phyloP scores from a whole-genome alignment of 2,329 filamentous ascomycete species.

The Fonsecaea monophora region DNA sequence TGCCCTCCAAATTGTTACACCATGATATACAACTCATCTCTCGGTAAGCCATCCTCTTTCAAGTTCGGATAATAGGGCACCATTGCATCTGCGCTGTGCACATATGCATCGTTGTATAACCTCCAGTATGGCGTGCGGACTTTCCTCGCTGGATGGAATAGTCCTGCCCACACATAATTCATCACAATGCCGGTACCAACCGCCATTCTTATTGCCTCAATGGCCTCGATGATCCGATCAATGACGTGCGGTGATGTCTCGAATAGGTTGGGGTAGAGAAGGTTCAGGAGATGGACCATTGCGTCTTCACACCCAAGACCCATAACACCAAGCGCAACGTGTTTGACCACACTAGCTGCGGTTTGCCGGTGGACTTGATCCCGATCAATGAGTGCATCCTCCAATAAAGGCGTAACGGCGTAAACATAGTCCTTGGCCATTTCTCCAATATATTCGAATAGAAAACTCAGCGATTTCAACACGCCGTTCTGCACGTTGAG shows the following conservation, averaged over 20 bases:
- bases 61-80: constrained; percentile 93
- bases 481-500: constrained; percentile 99
- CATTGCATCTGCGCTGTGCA: constrained; percentile 90
- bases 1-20: constrained; percentile 49
- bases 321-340: constrained; percentile 96
- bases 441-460: constrained; percentile 99
- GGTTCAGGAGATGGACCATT: constrained; percentile 96
- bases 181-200: constrained; percentile 90
- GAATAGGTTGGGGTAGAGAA: constrained; percentile 95
- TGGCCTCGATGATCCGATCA: constrained; percentile 95
- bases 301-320: constrained; percentile 97
- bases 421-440: constrained; percentile 99
- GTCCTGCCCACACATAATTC: constrained; percentile 97
- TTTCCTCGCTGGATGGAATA: constrained; percentile 96
- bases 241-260: constrained; percentile 98
- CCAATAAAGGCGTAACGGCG: constrained; percentile 90
- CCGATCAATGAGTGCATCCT: constrained; percentile 95
- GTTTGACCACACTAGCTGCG: constrained; percentile 94
- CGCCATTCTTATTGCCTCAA: constrained; percentile 92
- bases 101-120: constrained; percentile 95
- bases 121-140: constrained; percentile 95
- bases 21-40: constrained; percentile 82
- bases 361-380: constrained; percentile 98
- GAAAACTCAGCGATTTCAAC: constrained; percentile 92
- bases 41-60: constrained; percentile 77